Evolutionary conservation across 78 protist genomes (phyloP).

Genomic region (Corallochytrium limacisporum): DNA sequence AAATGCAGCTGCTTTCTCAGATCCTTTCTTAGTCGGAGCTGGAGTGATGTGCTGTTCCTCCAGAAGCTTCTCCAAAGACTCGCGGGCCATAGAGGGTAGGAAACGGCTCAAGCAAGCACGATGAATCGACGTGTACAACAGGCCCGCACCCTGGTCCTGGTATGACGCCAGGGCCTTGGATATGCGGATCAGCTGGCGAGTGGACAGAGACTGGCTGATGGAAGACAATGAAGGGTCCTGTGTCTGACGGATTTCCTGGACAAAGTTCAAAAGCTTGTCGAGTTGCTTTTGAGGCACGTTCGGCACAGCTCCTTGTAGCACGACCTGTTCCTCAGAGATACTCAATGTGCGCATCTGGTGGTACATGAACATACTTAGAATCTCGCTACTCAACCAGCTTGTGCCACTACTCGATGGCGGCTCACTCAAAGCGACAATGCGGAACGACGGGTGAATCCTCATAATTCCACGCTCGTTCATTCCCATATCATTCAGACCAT

Average conservation of each 20-base stretch:
- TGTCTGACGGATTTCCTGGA: neutral
- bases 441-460: conserved; percentile 43
- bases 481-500: neutral
- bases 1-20: neutral
- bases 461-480: neutral
- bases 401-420: conserved; percentile 4
- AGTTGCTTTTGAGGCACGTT: neutral
- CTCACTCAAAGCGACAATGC: conserved; percentile 33
- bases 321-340: too few species aligned
- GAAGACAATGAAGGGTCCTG: neutral
- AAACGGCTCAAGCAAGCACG: neutral
- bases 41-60: neutral
- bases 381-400: conserved; percentile 18
- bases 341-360: too few species aligned
- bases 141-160: neutral
- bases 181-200: conserved; percentile 14
- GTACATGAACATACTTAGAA: neutral
- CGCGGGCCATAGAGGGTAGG: conserved; percentile 1
- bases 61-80: neutral
- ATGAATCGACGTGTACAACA: neutral
- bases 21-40: neutral
- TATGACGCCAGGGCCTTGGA: neutral
- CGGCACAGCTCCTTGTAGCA: too few species aligned
- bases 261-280: neutral
- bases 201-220: neutral